A percentile compares a stretch with the other conserved stretches of the same genome.
Evolutionary conservation across 2,329 filamentous ascomycete genomes (phyloP).

Genomic region (Clonostachys rosea): DNA sequence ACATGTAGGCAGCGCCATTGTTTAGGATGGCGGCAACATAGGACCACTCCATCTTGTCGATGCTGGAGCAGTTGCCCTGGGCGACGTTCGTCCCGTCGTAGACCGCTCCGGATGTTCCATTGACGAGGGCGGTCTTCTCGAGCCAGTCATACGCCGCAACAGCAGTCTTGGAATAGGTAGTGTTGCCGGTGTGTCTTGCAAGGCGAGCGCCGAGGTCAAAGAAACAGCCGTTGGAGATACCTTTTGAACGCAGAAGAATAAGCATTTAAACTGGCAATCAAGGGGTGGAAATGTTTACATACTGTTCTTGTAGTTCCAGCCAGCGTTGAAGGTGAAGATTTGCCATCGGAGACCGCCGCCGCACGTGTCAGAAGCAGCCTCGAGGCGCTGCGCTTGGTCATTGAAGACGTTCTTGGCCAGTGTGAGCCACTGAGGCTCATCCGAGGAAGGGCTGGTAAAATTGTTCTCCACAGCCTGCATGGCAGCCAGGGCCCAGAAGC

Average conservation of each 20-base stretch:
- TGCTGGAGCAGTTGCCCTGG: conserved; percentile 44
- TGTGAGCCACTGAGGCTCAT: conserved; percentile 44
- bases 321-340: conserved; percentile 68
- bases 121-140: conserved; percentile 49
- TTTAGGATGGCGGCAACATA: conserved; percentile 56
- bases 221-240: conserved; percentile 56
- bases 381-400: conserved; percentile 21
- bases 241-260: not conserved
- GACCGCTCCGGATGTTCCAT: conserved; percentile 51
- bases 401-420: conserved; percentile 65
- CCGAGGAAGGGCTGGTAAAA: conserved; percentile 48
- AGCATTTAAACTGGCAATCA: not conserved
- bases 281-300: not conserved
- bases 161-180: conserved; percentile 61
- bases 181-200: conserved; percentile 64
- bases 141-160: conserved; percentile 61
- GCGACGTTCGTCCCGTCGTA: conserved; percentile 50
- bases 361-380: conserved; percentile 39
- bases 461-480: conserved; percentile 55
- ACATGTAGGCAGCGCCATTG: conserved; percentile 59
- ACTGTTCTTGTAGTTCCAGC: conserved; percentile 70
- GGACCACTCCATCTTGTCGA: conserved; percentile 54
- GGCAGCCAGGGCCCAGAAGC: conserved; percentile 62
- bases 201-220: conserved; percentile 68
- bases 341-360: conserved; percentile 71